Conservation (phyloP, 306 rosid species). For the Prunus kanzakura region DNA sequence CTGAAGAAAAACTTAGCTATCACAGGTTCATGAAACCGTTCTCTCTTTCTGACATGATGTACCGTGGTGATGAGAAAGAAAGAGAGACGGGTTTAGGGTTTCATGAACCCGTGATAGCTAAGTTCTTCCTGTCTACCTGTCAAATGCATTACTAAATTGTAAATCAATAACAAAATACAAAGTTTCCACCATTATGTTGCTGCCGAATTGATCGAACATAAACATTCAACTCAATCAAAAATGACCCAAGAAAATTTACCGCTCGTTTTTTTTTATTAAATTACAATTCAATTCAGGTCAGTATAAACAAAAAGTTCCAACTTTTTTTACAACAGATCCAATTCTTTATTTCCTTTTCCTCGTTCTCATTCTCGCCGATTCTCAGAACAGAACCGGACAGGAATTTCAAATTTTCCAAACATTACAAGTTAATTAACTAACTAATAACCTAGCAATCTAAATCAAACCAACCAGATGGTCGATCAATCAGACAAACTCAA, state of each 20-base stretch:
- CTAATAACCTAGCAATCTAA: neutral
- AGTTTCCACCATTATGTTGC: no score
- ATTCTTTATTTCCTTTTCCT: neutral
- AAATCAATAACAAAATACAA: no score
- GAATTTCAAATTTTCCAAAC: neutral
- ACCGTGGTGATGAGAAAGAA: no score
- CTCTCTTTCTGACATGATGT: neutral
- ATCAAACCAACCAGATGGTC: neutral
- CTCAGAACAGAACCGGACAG: no score
- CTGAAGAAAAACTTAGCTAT: neutral
- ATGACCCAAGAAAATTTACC: neutral
- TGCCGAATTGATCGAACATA: neutral
- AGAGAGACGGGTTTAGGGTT: no score
- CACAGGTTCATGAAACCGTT: neutral
- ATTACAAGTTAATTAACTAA: neutral
- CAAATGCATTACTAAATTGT: no score
- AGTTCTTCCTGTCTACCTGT: no score
- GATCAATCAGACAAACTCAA: no score
- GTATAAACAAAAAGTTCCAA: neutral
- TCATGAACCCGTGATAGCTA: no score
- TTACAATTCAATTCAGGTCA: neutral
- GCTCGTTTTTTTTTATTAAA: no score
- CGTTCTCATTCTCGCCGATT: no score
- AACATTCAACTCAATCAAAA: neutral
- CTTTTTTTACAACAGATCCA: neutral